Percentiles rank a stretch among this genome's conserved stretches.
Evolutionary conservation across 1,284 basidiomycete genomes (phyloP).

Genomic region (Cryptococcus sp.): DNA sequence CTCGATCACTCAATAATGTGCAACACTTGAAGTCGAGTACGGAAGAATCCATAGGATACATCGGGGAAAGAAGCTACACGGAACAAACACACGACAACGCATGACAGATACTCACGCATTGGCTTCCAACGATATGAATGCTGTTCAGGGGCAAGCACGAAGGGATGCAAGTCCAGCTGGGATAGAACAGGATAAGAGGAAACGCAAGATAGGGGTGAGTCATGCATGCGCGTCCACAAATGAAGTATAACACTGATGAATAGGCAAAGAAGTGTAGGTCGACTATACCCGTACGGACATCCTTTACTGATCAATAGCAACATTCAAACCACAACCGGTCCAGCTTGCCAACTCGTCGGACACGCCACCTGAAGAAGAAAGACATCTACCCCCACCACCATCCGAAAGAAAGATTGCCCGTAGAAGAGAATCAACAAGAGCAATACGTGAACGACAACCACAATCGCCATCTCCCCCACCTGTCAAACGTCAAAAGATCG

Average conservation of each 20-base stretch:
- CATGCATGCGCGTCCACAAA: too few species aligned
- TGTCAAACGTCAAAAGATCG: conserved; percentile 7
- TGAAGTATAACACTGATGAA: neutral
- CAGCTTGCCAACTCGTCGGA: conserved; percentile 23
- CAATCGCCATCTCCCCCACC: conserved; percentile 15
- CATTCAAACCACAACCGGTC: conserved; percentile 34
- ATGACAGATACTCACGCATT: too few species aligned
- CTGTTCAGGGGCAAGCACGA: too few species aligned
- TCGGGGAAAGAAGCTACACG: too few species aligned
- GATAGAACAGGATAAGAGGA: conserved; percentile 18
- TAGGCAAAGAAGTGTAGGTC: conserved; percentile 15
- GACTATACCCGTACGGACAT: neutral
- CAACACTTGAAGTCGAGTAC: too few species aligned
- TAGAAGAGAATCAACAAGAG: conserved; percentile 29
- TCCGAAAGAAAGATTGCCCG: conserved; percentile 39
- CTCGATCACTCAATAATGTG: too few species aligned
- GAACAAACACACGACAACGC: too few species aligned
- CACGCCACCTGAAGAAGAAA: conserved; percentile 21
- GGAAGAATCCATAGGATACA: too few species aligned
- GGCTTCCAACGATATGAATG: too few species aligned
- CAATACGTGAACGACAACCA: conserved; percentile 21
- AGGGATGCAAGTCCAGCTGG: too few species aligned
- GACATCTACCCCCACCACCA: conserved; percentile 34
- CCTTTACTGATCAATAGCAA: too few species aligned
- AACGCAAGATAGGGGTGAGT: conserved; percentile 19